phyloP scores from a whole-genome alignment of 116 monocot genomes.

The Posidonia oceanica region DNA sequence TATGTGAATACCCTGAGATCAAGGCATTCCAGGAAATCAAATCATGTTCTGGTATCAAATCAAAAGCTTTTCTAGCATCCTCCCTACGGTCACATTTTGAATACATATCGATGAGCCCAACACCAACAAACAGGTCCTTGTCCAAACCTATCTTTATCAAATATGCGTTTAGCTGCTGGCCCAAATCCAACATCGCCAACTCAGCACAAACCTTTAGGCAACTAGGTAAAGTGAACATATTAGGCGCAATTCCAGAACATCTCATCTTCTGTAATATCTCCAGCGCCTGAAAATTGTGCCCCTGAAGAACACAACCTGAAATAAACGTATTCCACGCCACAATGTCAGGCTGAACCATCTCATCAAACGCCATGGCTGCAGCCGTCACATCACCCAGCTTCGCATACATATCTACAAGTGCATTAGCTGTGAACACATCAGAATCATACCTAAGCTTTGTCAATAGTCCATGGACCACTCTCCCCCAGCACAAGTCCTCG shows the following conservation, averaged over 20 bases:
- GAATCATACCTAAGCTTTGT: constrained; percentile 31
- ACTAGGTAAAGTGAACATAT: constrained; percentile 56
- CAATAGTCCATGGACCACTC: constrained; percentile 33
- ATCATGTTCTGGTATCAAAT: constrained; percentile 31
- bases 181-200: constrained; percentile 28
- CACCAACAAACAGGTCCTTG: constrained; percentile 39
- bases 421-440: constrained; percentile 55
- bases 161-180: constrained; percentile 36
- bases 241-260: constrained; percentile 24
- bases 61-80: constrained; percentile 41
- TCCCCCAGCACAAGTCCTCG: constrained; percentile 30
- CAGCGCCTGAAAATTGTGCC: constrained; percentile 34
- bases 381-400: constrained; percentile 41
- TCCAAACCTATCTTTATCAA: constrained; percentile 35
- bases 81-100: constrained; percentile 30
- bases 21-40: constrained; percentile 68
- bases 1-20: constrained; percentile 61
- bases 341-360: constrained; percentile 30
- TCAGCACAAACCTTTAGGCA: constrained; percentile 65
- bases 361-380: constrained; percentile 32
- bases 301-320: constrained; percentile 53
- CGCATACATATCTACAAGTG: constrained; percentile 65
- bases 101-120: constrained; percentile 79
- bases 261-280: constrained; percentile 44
- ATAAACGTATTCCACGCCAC: constrained; percentile 75